phyloP scores from a whole-genome alignment of 129 eudicot species.

The Rutidosis leptorrhynchoides region DNA sequence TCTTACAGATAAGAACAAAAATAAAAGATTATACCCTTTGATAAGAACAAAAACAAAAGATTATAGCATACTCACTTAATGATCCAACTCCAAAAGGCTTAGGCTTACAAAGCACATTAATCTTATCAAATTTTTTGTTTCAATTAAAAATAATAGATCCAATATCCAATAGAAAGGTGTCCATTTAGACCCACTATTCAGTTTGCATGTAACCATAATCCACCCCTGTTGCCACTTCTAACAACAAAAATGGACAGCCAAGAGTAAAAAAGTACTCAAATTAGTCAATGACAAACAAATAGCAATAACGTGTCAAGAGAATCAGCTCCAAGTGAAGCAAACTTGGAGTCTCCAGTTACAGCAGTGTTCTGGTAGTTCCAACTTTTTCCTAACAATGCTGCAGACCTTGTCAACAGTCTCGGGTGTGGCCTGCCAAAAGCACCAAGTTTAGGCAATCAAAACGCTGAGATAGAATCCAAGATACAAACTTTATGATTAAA shows the following conservation, averaged over 20 bases:
- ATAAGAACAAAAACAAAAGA: slow-evolving; percentile 21
- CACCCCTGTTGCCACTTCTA: not conserved
- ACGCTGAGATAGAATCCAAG: not conserved
- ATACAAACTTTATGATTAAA: not conserved
- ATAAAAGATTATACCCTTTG: no score
- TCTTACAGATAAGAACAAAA: no score
- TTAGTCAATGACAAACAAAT: not conserved
- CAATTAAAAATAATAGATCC: no score
- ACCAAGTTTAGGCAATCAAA: not conserved
- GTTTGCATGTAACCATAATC: no score
- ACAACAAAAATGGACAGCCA: not conserved
- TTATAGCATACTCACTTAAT: slow-evolving; percentile 14
- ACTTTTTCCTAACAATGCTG: slow-evolving; percentile 64
- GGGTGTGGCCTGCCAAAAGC: slow-evolving; percentile 68
- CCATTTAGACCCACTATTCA: no score
- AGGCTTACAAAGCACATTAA: slow-evolving; percentile 27
- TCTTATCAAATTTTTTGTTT: slow-evolving; percentile 19
- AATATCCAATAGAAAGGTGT: not conserved
- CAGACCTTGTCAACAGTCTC: slow-evolving; percentile 71
- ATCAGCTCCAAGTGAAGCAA: slow-evolving; percentile 83
- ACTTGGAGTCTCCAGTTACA: slow-evolving; percentile 64
- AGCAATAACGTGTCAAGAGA: slow-evolving; percentile 79
- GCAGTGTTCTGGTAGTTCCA: slow-evolving; percentile 53
- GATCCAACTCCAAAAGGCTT: slow-evolving; percentile 19
- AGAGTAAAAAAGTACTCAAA: not conserved